Base-by-base conservation (phyloP, 2,329 filamentous ascomycete species). In the Lithohypha guttulata region DNA sequence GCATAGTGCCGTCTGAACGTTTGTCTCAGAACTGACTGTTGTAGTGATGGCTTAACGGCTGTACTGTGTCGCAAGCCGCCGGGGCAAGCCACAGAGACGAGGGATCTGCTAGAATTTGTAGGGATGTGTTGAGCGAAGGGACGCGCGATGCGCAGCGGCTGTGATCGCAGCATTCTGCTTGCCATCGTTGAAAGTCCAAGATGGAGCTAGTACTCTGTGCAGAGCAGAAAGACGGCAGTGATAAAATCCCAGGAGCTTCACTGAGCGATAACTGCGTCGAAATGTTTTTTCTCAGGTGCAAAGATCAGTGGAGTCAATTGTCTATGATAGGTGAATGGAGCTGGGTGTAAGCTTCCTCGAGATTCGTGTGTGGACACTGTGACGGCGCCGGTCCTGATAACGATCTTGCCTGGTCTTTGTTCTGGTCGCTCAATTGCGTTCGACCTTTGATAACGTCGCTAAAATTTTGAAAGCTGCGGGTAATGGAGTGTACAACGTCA, bases 1-100 rank as follows among this genome's bases (percentile, higher is more conserved):
- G 75, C 72, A 49, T 71, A 71, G 17, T 58, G 53, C 39, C 69
- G 62, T 42, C 64, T 64, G 51, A 64, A 63, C 23, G 55, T 47
- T 42, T 60, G 61, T 43, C 56, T 54, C n/a, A 60, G 37, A 18
- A 49, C 46, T 39, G 49, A 48, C 22, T 42, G 42, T 30, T 47
- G 32, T 8, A 35, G 13, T 13, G 43, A 34, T 31, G 30, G 26
- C 34, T 39, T 42, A 26, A 32, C 32, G 35, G 39, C 32, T 22
- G 39, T 18, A 34, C 33, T 32, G n/a, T 19, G 34, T 37, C 37
- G 42, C 15, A 43, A 26, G 30, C 20, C 15, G 19, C 17, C 15
- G 3, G n/a, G n/a, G n/a, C 32, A 17, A 26, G 42, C 30, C 23
- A 40, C 31, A 17, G 29, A 46, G 18, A 40, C 42, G 26, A 44